Evolutionary conservation across 1,284 basidiomycete genomes (phyloP).

Genomic region (Microbotryum scabiosae): DNA sequence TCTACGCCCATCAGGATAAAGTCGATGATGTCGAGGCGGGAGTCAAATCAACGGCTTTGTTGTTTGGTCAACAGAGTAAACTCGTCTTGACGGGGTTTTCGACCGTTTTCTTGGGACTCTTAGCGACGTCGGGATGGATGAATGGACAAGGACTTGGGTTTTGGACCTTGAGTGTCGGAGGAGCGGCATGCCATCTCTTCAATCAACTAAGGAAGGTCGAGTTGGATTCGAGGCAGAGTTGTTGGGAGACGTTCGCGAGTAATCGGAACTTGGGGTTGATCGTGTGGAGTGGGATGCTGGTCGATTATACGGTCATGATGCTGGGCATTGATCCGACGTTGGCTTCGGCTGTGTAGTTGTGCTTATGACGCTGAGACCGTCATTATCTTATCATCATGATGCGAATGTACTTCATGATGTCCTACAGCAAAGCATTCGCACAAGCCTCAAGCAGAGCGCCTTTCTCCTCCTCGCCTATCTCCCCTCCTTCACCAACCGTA

Average conservation of each 20-base stretch:
- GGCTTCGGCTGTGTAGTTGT: too few relatives aligned
- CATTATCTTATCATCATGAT: too few relatives aligned
- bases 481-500: neutral
- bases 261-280: slow-evolving; percentile 85
- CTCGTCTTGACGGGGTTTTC: slow-evolving; percentile 70
- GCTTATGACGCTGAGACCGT: too few relatives aligned
- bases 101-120: slow-evolving; percentile 60
- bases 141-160: slow-evolving; percentile 69
- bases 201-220: slow-evolving; percentile 62
- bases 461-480: neutral
- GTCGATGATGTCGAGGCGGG: slow-evolving; percentile 77
- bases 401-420: too few relatives aligned
- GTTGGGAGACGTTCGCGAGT: slow-evolving; percentile 82
- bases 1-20: slow-evolving; percentile 99
- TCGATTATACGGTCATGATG: slow-evolving; percentile 54
- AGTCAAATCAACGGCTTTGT: slow-evolving; percentile 87
- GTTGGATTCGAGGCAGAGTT: slow-evolving; percentile 70
- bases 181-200: slow-evolving; percentile 68
- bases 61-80: slow-evolving; percentile 71
- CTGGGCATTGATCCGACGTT: neutral
- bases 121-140: slow-evolving; percentile 69
- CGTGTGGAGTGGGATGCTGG: slow-evolving; percentile 73
- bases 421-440: neutral
- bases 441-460: slow-evolving; percentile 10
- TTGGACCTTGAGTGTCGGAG: slow-evolving; percentile 60